phyloP scores from a whole-genome alignment of 345 rosid species.

The Alliaria petiolata region DNA sequence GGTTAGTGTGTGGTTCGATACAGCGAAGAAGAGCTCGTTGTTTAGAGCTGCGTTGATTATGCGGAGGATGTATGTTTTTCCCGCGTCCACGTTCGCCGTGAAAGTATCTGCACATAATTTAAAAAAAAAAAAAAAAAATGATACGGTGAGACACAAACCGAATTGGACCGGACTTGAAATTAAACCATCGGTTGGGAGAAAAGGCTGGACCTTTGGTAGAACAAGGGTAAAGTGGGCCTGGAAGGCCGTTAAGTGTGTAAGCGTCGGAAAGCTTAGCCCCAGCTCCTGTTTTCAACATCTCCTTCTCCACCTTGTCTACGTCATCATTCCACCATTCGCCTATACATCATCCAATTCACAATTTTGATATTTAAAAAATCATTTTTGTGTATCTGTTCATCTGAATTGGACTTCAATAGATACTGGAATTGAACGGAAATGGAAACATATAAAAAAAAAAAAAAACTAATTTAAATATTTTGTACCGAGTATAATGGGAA shows the following conservation, averaged over 20 bases:
- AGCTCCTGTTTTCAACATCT: slow-evolving; percentile 42
- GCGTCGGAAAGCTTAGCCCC: slow-evolving; percentile 52
- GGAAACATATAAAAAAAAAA: too few species aligned
- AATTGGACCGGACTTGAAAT: not conserved
- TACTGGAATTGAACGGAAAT: not conserved
- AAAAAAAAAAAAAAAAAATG: too few species aligned
- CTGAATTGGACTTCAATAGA: too few species aligned
- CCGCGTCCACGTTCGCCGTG: slow-evolving; percentile 39
- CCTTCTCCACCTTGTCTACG: slow-evolving; percentile 44
- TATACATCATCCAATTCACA: slow-evolving; percentile 7
- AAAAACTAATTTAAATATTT: not conserved
- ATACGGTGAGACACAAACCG: slow-evolving; percentile 1
- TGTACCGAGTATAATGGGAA: slow-evolving; percentile 59
- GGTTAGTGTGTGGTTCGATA: slow-evolving; percentile 46
- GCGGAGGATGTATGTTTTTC: slow-evolving; percentile 58
- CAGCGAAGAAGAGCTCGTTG: slow-evolving; percentile 57
- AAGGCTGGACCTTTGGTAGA: slow-evolving; percentile 45
- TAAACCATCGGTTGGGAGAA: not conserved
- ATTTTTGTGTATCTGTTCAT: too few species aligned
- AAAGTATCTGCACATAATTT: slow-evolving; percentile 42
- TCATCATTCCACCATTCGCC: slow-evolving; percentile 76
- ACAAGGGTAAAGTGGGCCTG: slow-evolving; percentile 67
- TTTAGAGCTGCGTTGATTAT: slow-evolving; percentile 64
- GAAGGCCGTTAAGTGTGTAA: slow-evolving; percentile 63
- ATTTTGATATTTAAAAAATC: too few species aligned